Base-by-base conservation (phyloP, 805 yeast genomes). In the Yarrowia sp. region DNA sequence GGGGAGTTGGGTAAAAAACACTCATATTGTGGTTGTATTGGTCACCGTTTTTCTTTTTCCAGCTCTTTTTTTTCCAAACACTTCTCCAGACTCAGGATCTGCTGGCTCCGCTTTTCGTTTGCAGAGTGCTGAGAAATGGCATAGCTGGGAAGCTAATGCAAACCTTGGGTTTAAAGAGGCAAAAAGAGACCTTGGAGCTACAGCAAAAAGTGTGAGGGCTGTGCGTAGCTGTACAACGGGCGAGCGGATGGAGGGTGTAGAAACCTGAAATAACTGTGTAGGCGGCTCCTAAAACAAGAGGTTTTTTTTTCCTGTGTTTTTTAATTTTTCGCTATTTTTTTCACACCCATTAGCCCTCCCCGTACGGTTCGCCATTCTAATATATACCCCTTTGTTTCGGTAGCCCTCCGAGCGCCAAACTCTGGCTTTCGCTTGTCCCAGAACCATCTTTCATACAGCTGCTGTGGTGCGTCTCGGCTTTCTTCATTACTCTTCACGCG, bases 401-500 rank as follows among this genome's bases (percentile, higher is more conserved):
- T 35, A 35, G 13, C 13, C 28, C 6, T 15, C 7, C 39, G 36
- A 45, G 36, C 53, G 36, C 53, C 53, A 32, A 47, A 47, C 53
- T 47, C 55, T 48, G 41, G 28, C 38, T 31, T 45, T 45, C 53
- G 38, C 39, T 32, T 31, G 28, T 35, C 55, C 55, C 41, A 35
- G 32, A 48, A 35, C 41, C 35, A 13, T 48, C 41, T 35, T 48
- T 48, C n/a, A 8, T 47, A 33, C 53, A 48, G 41, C 55, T 35
- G 38, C 13, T 35, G 32, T 5, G 15, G 53, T 47, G 55, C 41
- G 14, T 38, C 55, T 35, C 41, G 41, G 41, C 41, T 35, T 35
- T 48, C 55, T 48, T 48, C 55, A 48, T 48, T 35, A 10, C 13
- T 35, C 55, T 48, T 35, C 55, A 48, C 55, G 55, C 55, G 55